Evolutionary conservation across 306 rosid genomes (phyloP), one percentile per base, ranked within the genome.

Genomic region (Prinsepia uniflora): DNA sequence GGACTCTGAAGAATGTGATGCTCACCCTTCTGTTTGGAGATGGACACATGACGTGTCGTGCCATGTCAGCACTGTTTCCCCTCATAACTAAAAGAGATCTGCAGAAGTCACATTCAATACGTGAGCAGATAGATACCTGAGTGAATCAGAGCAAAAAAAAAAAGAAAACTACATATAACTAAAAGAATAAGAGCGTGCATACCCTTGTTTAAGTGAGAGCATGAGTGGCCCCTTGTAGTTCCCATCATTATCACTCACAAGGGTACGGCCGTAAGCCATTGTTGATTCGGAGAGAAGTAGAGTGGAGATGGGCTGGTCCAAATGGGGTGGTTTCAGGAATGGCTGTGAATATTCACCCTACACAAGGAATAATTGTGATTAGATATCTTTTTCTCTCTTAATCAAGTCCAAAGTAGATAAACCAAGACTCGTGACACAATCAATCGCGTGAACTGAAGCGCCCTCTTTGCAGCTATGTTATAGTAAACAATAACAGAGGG

Each of bases 321-420:
- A 82, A 78, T 95, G 99, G 8, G 99, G 99, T 65, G 99, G 99
- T 81, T 95, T 95, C 73, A 83, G 84, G 86, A 95, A 95, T 78
- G 99, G 99, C 83, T 95, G 99, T 61, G 99, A 91, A 73, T 86
- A 81, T 77, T 95, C 99, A 43, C 87, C 99, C 97, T 91, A 65
- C 72, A 75, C 53, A 68, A 45, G 11, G 74, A 61, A 75, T 62
- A 55, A 9, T n/a, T 42, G 59, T 70, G 24, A 65, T 49, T 72
- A 45, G 9, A 48, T 18, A 34, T 41, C 45, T 62, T 57, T 66
- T 30, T 68, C 63, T 5, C 19, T 17, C 18, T 20, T 6, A 70
- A 7, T 34, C 6, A 44, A 54, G 45, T 3, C 17, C 12, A 43
- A 63, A 48, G 8, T 18, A 15, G 19, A 64, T 56, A 34, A 59